Percentiles rank a stretch among this genome's conserved stretches.
phyloP scores from a whole-genome alignment of 495 filamentous ascomycete species.

The Aspergillus bridgeri region DNA sequence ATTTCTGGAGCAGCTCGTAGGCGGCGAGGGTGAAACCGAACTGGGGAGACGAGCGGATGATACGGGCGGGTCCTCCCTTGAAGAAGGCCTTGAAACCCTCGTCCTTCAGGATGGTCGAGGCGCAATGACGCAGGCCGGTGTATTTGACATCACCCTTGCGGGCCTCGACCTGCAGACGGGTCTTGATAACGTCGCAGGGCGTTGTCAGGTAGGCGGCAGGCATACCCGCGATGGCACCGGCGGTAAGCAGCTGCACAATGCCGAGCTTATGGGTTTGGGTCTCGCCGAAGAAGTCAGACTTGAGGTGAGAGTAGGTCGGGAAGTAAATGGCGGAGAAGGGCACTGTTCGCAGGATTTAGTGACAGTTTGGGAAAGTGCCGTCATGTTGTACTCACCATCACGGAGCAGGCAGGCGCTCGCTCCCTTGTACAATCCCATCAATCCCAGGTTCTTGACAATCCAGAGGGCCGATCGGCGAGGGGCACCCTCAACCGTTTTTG shows the following conservation, averaged over 20 bases:
- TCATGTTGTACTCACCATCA: constrained; percentile 48
- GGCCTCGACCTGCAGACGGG: constrained; percentile 92
- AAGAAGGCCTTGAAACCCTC: constrained; percentile 96
- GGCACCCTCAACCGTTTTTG: constrained; percentile 79
- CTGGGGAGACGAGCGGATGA: constrained; percentile 89
- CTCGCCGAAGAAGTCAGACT: constrained; percentile 91
- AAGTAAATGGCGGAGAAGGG: constrained; percentile 99
- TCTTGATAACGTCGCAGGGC: constrained; percentile 98
- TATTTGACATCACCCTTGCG: constrained; percentile 90
- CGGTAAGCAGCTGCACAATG: constrained; percentile 85
- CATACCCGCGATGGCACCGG: constrained; percentile 98
- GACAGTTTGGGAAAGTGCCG: not conserved
- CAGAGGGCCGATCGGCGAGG: constrained; percentile 90
- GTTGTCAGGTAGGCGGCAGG: constrained; percentile 96
- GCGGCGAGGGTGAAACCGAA: constrained; percentile 96
- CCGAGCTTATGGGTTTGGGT: constrained; percentile 84
- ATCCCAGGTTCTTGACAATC: constrained; percentile 93
- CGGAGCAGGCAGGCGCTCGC: constrained; percentile 94
- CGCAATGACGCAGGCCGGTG: constrained; percentile 82
- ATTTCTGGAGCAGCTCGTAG: constrained; percentile 85
- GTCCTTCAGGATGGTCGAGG: constrained; percentile 75
- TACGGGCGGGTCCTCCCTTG: constrained; percentile 94
- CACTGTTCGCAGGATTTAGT: constrained; percentile 41
- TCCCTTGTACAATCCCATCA: constrained; percentile 96
- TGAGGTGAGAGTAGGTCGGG: constrained; percentile 91